phyloP scores from a whole-genome alignment of 2,329 filamentous ascomycete genomes.

The Cercospora brassicicola region DNA sequence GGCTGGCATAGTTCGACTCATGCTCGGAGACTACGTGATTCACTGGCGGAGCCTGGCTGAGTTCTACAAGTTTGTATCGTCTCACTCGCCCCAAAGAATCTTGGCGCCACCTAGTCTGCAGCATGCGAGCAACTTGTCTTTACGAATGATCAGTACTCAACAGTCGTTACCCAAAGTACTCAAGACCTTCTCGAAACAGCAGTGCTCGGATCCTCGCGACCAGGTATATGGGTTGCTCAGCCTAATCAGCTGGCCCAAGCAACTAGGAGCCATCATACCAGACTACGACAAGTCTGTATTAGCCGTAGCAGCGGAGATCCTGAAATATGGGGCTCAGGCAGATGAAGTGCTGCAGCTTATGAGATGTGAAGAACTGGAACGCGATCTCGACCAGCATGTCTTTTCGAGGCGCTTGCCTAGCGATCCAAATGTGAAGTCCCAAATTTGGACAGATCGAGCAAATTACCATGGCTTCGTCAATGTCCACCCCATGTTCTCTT shows the following conservation, averaged over 20 bases:
- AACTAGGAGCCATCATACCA: not conserved
- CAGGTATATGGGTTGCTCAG: not conserved
- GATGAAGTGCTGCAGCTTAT: not conserved
- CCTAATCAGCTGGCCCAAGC: not conserved
- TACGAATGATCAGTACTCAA: not conserved
- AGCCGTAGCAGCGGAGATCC: not conserved
- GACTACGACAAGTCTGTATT: not conserved
- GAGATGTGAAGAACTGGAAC: not conserved
- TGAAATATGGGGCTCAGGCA: not conserved
- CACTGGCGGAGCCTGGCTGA: not conserved
- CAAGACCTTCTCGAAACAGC: not conserved
- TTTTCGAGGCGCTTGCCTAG: not conserved
- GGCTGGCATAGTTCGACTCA: not conserved
- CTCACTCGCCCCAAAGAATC: not conserved
- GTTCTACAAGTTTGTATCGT: not conserved
- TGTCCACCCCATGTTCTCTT: not conserved
- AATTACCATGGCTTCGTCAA: not conserved
- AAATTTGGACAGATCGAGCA: too few species aligned
- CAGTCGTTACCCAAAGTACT: not conserved
- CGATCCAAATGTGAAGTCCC: too few species aligned
- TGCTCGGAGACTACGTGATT: not conserved
- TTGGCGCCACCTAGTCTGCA: not conserved
- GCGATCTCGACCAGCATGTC: not conserved
- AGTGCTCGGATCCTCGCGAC: not conserved
- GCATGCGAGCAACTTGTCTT: not conserved